These are phyloP conservation scores for Penicillium sp. DNA, from an alignment of 2,329 filamentous ascomycete genomes.

Conservation along the genomic window DNA sequence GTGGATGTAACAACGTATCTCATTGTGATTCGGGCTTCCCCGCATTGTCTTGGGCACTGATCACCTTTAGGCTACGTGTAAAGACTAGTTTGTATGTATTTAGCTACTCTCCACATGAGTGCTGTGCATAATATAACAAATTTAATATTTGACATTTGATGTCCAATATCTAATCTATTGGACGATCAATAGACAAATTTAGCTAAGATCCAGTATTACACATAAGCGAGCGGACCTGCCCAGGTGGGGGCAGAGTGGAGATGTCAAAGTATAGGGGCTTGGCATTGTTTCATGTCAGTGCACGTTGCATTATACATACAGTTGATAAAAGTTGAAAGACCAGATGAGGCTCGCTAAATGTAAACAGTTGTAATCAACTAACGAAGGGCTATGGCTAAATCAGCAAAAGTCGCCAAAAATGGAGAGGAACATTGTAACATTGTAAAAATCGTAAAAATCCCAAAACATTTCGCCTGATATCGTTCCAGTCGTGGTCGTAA, in stretches of 20 bases:
- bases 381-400: constrained; percentile 2
- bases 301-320: not conserved
- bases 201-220: too few relatives aligned
- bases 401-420: constrained; percentile 1
- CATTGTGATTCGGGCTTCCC: not conserved
- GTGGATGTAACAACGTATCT: not conserved
- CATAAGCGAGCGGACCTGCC: not conserved
- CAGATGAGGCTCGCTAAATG: not conserved
- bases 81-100: not conserved
- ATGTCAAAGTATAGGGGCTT: not conserved
- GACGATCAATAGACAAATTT: constrained; percentile 5
- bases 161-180: not conserved
- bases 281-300: not conserved
- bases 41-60: not conserved
- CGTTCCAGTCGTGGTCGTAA: constrained; percentile 20
- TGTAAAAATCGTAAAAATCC: not conserved
- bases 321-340: not conserved
- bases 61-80: not conserved
- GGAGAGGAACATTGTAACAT: not conserved
- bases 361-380: not conserved
- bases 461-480: constrained; percentile 14
- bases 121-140: not conserved
- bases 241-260: constrained; percentile 3
- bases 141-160: not conserved
- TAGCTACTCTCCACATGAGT: not conserved